Percentiles rank a stretch among this genome's conserved stretches.
Conservation (phyloP, 208 protist genomes). For the Leishmania amazonensis region DNA sequence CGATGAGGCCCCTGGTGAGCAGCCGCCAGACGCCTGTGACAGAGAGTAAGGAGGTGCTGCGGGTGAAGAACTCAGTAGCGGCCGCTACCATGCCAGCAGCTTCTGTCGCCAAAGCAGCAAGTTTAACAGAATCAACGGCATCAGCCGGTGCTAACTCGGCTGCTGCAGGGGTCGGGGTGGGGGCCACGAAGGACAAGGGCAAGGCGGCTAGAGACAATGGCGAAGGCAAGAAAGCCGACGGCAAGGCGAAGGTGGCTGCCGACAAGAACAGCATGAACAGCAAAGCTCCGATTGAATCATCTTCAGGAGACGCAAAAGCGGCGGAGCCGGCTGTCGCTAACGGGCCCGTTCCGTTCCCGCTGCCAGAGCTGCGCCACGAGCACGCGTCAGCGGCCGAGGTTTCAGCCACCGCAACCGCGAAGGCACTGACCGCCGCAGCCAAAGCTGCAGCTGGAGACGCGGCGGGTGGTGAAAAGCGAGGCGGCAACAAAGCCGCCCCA, state of each 20-base stretch:
- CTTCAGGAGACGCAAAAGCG: neutral
- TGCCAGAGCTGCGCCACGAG: constrained; percentile 33
- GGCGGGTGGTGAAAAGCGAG: neutral
- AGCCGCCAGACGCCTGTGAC: neutral
- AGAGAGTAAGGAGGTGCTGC: neutral
- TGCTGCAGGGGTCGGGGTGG: neutral
- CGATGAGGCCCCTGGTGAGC: neutral
- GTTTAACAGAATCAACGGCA: neutral
- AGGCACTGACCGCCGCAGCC: neutral
- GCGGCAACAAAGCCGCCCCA: neutral
- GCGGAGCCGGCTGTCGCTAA: neutral
- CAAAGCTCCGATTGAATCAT: neutral
- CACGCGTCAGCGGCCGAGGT: constrained; percentile 1
- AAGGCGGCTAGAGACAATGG: neutral
- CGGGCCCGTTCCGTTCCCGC: neutral
- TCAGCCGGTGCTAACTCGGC: neutral
- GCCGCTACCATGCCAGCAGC: neutral
- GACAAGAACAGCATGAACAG: neutral
- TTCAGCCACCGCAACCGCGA: neutral
- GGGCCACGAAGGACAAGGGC: neutral
- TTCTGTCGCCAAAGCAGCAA: neutral
- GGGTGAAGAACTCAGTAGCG: neutral
- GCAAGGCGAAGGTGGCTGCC: neutral
- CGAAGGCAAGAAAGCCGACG: neutral
- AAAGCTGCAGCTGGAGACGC: neutral